Base-by-base conservation (phyloP, 768 basidiomycete species). In the Mycena epipterygia region DNA sequence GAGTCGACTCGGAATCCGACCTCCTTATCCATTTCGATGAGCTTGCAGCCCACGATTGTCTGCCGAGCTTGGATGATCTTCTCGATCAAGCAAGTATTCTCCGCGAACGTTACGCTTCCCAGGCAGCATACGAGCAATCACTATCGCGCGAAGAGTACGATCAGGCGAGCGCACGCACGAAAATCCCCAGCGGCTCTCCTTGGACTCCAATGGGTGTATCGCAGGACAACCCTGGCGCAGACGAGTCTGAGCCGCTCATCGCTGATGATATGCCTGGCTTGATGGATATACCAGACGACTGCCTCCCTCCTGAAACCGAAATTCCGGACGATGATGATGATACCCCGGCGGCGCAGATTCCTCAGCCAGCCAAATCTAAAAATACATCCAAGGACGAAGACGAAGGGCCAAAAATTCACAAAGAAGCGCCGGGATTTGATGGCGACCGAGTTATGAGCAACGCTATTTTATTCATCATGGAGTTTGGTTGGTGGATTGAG, bases 391-490 rank as follows among this genome's bases (percentile, higher is more conserved):
- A 37, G 13, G 39, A 41, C 8, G 39, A 41, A 29, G n/a, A n/a
- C n/a, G 60, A 61, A 25, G 46, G 44, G 13, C 60, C 60, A 5
- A 48, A 61, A 23, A 37, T 23, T 17, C 60, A 61, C 60, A 46
- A 33, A 16, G 60, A 61, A 35, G 32, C 21, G 14, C 32, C 55
- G 7, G 60, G 29, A 11, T 75, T 77, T 44, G 67, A 76, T 39
- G 76, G 76, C n/a, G 76, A 79, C 52, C 64, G 66, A 39, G 70
- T 73, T 3, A 68, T 79, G 16, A 74, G 72, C n/a, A 76, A 76
- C 55, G 62, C 60, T 7, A 75, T 71, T 7, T 17, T 46, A 6
- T 46, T 46, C 44, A 19, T 46, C 3, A 46, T 46, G 44, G 44
- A 46, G n/a, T 46, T 46, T 13, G 44, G 44, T 7, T 46, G 44